Base-by-base conservation (phyloP, 1,139 yeast genomes). In the Meyerozyma athensensis region DNA sequence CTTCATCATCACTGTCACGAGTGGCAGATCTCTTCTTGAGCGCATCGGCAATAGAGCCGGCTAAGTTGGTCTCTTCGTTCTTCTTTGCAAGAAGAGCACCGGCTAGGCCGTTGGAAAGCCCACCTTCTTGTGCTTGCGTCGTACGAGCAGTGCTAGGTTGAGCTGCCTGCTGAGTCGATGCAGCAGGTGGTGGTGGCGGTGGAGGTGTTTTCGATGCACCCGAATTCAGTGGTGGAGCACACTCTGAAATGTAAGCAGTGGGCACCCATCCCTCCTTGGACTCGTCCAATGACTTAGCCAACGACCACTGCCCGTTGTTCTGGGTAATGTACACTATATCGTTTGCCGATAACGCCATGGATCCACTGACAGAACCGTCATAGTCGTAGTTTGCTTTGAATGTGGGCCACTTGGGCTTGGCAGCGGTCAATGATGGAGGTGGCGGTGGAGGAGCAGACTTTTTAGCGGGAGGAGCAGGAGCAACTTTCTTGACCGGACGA, bases 181-280 rank as follows among this genome's bases (percentile, higher is more conserved):
- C 21, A 18, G 46, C 32, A 2, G 64, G 50, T 12, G 72, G 62
- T 8, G 77, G 65, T 1, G 71, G 60, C 2, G 70, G 58, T 1
- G 63, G 49, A 4, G 59, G 49, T 9, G 47, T 43, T 7, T 45
- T 37, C 4, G 44, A 47, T 1, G 56, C 58, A 22, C 51, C 44
- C 9, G 52, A 45, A 26, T 53, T 47, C 3, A 63, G 59, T 13
- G 75, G 78, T 17, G 74, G 72, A 10, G 59, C 73, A 57, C 76
- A 76, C 51, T 82, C 85, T 39, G 78, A 81, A 52, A 92, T 78
- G 56, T 90, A 94, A 16, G 94, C 86, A 22, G 94, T 83, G 9
- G 99, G 99, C 8, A 95, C 92, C 98, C 98, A 94, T 3, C 98
- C 99, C 59, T 90, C 95, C 40, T 68, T 76, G 2, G 81, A 56